A percentile compares a stretch with the other conserved stretches of the same genome.
Conservation (phyloP, 768 basidiomycete genomes). For the Crepidotus variabilis region DNA sequence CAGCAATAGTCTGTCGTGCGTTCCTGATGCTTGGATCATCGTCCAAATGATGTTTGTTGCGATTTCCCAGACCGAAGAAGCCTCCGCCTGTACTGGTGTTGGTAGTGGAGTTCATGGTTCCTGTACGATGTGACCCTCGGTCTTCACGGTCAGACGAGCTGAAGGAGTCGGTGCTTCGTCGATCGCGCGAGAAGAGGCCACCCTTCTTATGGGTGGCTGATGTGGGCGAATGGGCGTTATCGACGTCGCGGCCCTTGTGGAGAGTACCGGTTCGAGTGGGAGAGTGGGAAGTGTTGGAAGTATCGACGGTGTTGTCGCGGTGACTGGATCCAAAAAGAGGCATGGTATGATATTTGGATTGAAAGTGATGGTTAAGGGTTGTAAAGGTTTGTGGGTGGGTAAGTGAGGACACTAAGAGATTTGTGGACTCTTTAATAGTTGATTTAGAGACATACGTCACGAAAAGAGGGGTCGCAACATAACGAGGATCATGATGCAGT, state of each 20-base stretch:
- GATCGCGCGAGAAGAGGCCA: not conserved
- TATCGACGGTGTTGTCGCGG: not conserved
- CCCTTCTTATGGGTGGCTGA: not conserved
- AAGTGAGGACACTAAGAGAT: not conserved
- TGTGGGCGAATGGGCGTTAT: not conserved
- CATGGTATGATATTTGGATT: not conserved
- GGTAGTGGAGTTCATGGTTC: slow-evolving; percentile 4
- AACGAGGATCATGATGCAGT: not conserved
- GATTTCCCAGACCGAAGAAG: slow-evolving; percentile 23
- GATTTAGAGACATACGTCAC: not conserved
- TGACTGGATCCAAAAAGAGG: not conserved
- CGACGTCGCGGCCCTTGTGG: not conserved
- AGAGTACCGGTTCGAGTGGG: not conserved
- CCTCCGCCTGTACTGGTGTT: slow-evolving; percentile 17
- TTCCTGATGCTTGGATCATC: slow-evolving; percentile 42
- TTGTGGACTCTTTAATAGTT: not conserved
- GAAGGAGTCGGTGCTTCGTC: not conserved
- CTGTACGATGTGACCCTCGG: slow-evolving; percentile 1
- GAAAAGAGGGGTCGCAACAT: not conserved
- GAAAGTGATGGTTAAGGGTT: not conserved
- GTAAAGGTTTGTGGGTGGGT: not conserved
- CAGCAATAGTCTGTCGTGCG: slow-evolving; percentile 47
- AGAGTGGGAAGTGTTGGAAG: not conserved
- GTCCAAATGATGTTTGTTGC: slow-evolving; percentile 13
- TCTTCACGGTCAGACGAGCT: not conserved